Conservation (phyloP, 768 basidiomycete species). For the Kondoa subrosea region DNA sequence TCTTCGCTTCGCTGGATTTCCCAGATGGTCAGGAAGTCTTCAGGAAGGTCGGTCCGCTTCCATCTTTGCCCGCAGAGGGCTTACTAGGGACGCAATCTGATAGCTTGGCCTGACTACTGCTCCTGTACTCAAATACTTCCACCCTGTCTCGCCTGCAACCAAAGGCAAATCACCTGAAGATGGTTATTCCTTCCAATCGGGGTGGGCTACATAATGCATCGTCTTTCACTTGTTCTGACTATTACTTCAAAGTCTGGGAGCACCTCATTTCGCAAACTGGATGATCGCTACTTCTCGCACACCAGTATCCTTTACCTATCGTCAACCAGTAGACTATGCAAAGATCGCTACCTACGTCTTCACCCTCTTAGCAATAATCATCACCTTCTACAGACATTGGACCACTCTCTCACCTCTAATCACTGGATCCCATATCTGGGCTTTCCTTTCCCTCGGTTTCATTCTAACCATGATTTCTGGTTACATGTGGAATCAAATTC, state of each 20-base stretch:
- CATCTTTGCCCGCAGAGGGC: background rate
- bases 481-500: constrained; percentile 91
- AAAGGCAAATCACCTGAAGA: background rate
- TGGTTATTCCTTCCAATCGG: background rate
- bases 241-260: background rate
- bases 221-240: background rate
- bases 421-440: constrained; percentile 44
- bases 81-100: background rate
- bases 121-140: constrained; percentile 41
- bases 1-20: constrained; percentile 86
- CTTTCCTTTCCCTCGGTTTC: constrained; percentile 35
- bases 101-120: constrained; percentile 41
- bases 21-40: constrained; percentile 58
- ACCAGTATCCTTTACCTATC: constrained; percentile 48
- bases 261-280: background rate
- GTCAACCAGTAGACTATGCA: constrained; percentile 46
- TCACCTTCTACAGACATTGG: constrained; percentile 37
- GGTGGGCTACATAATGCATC: background rate
- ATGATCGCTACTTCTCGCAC: background rate
- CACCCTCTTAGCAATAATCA: constrained; percentile 40
- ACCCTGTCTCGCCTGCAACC: constrained; percentile 5
- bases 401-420: constrained; percentile 20
- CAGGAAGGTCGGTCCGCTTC: constrained; percentile 50
- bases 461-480: constrained; percentile 77
- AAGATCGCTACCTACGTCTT: constrained; percentile 40